Evolutionary conservation across 2,329 filamentous ascomycete genomes (phyloP), one percentile per base, ranked within the genome.

Genomic region (Helotiales sp.): DNA sequence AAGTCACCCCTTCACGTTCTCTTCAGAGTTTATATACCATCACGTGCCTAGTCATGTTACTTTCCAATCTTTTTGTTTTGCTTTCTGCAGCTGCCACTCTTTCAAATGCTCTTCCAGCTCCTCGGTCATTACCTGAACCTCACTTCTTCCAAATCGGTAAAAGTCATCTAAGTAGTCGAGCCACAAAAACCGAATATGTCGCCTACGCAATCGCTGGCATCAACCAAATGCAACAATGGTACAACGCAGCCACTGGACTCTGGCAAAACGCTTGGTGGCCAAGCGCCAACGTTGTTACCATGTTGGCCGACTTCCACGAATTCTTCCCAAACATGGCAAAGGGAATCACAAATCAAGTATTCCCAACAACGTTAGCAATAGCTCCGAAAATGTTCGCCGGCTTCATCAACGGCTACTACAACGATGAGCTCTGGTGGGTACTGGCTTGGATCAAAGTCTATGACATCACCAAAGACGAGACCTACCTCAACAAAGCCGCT

Each of bases 191-290:
- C 22, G 65, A 73, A 17, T 76, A 75, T 65, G 65, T 73, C 7
- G 65, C 68, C n/a, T 73, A 75, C 43, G 72, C 70, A 6, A 65
- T 70, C 24, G 71, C 76, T 3, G 81, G 80, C 0, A 75, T 83
- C 1, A 74, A 78, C 45, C 77, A 82, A 15, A 80, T 91, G 4
- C 87, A 91, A 71, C 76, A 75, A n/a, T 91, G 86, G 84, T 92
- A 91, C 76, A 84, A 89, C 73, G 69, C 78, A 1, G 73, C 76
- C 1, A 87, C 83, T 0, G 90, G 90, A 1, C 80, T 91, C 7
- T 93, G 88, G 88, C 79, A 86, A 62, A 83, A 84, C 0, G 82
- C 83, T 4, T 93, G 91, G 91, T 93, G 91, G 91, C 90, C 91
- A 73, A 85, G 84, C 59, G 91, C 86, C 47, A 93, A 92, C 74